Evolutionary conservation across 805 yeast genomes (phyloP).

Genomic region (Ogataea kodamae): DNA sequence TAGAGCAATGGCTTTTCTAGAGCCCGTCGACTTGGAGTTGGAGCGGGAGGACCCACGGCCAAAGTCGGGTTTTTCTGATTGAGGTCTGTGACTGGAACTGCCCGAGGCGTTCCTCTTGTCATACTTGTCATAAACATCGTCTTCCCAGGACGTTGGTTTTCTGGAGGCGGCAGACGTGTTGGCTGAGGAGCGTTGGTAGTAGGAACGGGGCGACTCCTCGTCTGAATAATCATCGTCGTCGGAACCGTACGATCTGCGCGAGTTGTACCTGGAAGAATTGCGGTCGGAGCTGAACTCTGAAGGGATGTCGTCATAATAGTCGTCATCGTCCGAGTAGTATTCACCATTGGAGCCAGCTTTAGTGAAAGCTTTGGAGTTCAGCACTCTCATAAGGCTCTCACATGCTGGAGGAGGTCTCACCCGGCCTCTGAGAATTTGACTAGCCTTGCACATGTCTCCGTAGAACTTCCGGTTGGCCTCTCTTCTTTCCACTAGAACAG

Average conservation of each 20-base stretch:
- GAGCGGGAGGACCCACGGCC: constrained; percentile 37
- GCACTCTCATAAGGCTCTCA: constrained; percentile 79
- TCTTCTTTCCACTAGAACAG: constrained; percentile 93
- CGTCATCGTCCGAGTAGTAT: constrained; percentile 56
- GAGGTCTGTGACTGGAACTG: constrained; percentile 32
- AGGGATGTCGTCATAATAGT: constrained; percentile 74
- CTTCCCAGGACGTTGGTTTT: constrained; percentile 68
- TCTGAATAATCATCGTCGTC: constrained; percentile 37
- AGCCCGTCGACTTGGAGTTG: constrained; percentile 36
- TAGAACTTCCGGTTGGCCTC: constrained; percentile 95
- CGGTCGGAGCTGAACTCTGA: constrained; percentile 58
- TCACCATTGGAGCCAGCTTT: constrained; percentile 42
- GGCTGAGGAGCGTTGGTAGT: constrained; percentile 19
- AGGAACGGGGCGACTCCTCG: constrained; percentile 33
- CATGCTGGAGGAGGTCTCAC: constrained; percentile 93
- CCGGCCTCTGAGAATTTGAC: constrained; percentile 75
- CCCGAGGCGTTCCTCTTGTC: constrained; percentile 30
- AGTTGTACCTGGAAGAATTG: constrained; percentile 8
- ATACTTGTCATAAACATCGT: constrained; percentile 69
- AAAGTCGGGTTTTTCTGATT: constrained; percentile 33
- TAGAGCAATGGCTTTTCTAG: constrained; percentile 77
- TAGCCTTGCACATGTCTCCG: constrained; percentile 86
- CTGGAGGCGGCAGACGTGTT: constrained; percentile 15
- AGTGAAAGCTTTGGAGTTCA: constrained; percentile 79
- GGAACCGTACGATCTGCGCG: constrained; percentile 25